Percentiles rank a stretch among this genome's conserved stretches.
These are phyloP conservation scores for Pholiota microspora DNA, from an alignment of 768 basidiomycete genomes.

Conservation along the genomic window DNA sequence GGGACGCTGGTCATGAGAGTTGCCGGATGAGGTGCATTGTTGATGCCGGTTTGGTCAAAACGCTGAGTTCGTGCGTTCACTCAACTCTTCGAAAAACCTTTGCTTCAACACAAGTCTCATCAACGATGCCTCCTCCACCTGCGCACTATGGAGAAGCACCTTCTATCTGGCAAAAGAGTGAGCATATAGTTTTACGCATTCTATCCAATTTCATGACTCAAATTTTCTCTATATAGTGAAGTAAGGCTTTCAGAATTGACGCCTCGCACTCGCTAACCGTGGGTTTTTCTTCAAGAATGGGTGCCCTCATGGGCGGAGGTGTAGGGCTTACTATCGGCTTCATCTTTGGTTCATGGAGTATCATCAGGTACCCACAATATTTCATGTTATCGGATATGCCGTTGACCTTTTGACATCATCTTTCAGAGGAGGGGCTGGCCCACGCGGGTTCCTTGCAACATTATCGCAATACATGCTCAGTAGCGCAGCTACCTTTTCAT, in stretches of 20 bases:
- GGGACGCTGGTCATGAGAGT: constrained; percentile 15
- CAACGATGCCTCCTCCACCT: constrained; percentile 24
- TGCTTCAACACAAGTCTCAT: constrained; percentile 14
- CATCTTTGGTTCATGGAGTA: constrained; percentile 92
- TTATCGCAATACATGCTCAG: constrained; percentile 98
- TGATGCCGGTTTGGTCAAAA: constrained; percentile 18
- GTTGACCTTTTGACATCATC: constrained; percentile 4
- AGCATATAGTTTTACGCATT: constrained; percentile 22
- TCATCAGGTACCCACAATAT: constrained; percentile 60
- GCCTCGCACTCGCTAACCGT: constrained; percentile 2
- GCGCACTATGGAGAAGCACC: constrained; percentile 54
- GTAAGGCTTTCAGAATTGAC: constrained; percentile 30
- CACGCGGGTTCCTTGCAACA: constrained; percentile 85
- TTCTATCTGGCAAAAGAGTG: constrained; percentile 77
- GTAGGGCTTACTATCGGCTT: constrained; percentile 97
- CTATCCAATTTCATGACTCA: constrained; percentile 10
- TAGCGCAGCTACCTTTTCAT: constrained; percentile 95
- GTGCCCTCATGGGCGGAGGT: constrained; percentile 87
- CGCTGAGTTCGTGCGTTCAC: constrained; percentile 5
- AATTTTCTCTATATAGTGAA: constrained; percentile 44
- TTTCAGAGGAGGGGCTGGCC: constrained; percentile 83
- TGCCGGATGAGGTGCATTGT: constrained; percentile 14
- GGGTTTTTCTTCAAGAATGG: constrained; percentile 62
- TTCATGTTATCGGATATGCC: neutral
- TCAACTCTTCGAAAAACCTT: constrained; percentile 15